phyloP scores from a whole-genome alignment of 2,329 filamentous ascomycete genomes.

The Colletotrichum sp. region DNA sequence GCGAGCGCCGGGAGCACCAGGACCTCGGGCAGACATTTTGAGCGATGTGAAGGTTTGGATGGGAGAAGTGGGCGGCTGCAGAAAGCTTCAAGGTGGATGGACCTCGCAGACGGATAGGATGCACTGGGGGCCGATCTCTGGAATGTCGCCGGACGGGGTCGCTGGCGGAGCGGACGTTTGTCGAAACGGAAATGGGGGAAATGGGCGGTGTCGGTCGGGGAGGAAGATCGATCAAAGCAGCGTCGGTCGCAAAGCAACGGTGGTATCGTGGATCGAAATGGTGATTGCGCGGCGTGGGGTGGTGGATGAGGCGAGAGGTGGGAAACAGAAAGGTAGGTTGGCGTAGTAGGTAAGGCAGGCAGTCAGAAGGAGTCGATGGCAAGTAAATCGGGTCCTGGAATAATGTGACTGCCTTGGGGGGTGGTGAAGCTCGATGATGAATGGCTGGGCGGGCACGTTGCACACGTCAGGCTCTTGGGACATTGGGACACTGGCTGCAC shows the following conservation, averaged over 20 bases:
- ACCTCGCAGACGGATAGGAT: background rate
- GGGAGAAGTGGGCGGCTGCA: slow-evolving; percentile 24
- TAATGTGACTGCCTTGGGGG: slow-evolving; percentile 23
- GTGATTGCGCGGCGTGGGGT: slow-evolving; percentile 14
- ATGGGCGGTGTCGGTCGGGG: background rate
- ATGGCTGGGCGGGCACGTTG: slow-evolving; percentile 11
- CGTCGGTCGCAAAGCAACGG: background rate
- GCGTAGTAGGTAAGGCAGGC: background rate
- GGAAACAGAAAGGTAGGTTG: background rate
- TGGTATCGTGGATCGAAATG: background rate
- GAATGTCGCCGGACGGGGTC: background rate
- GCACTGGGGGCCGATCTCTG: background rate
- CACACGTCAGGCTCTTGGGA: slow-evolving; percentile 16
- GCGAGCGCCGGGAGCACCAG: slow-evolving; percentile 53
- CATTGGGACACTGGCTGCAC: background rate
- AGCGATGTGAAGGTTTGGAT: slow-evolving; percentile 27
- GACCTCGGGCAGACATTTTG: slow-evolving; percentile 83
- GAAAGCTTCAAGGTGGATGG: background rate
- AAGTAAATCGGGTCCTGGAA: slow-evolving; percentile 10
- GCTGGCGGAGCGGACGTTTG: background rate
- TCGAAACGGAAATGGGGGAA: background rate
- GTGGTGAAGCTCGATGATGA: slow-evolving; percentile 12
- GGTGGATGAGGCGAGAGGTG: slow-evolving; percentile 7
- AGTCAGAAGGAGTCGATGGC: slow-evolving; percentile 1
- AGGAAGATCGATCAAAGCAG: background rate